Base-by-base conservation (phyloP, 306 rosid species). In the Quercus aquifolioides region DNA sequence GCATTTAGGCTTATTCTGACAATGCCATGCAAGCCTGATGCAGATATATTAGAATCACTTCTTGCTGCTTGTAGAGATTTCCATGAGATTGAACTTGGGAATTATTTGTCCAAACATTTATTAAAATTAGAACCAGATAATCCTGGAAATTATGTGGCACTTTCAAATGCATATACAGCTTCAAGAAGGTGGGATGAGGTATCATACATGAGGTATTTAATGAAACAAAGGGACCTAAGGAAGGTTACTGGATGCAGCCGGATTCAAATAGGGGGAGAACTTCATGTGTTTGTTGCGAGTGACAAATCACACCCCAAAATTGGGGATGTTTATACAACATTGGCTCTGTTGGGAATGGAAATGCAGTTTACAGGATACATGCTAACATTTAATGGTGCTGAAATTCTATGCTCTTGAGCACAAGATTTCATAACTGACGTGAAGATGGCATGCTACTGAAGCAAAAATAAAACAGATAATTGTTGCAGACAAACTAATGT, bases 241-340 rank as follows among this genome's bases (percentile, higher is more conserved):
- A 91, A 92, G 86, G 83, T 69, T 82, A 91, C 97, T 26, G 97
- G 97, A 43, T 86, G 93, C 81, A 88, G 97, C 85, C 89, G 97
- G 97, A 85, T 92, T 86, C 91, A 92, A 88, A 81, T 87, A 79
- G 94, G 89, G 78, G 90, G 85, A 75, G 89, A 85, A 79, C 76
- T 82, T 55, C 89, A 90, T 62, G 86, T 84, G 19, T 92, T 91
- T 85, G 85, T 87, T 67, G 91, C 97, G 14, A 86, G 95, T 19
- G 93, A 90, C 79, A 83, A 84, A 75, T 92, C 94, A 73, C 97
- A 91, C 72, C 86, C 89, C 59, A 81, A 88, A 46, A 85, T 83
- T n/a, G 84, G 83, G 65, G 82, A 89, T 67, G 86, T 94, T 78
- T 86, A 82, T 77, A 51, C 10, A 78, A 78, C 76, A n/a, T 79